Evolutionary conservation across 345 rosid genomes (phyloP).

Genomic region (Arabis hirsuta): DNA sequence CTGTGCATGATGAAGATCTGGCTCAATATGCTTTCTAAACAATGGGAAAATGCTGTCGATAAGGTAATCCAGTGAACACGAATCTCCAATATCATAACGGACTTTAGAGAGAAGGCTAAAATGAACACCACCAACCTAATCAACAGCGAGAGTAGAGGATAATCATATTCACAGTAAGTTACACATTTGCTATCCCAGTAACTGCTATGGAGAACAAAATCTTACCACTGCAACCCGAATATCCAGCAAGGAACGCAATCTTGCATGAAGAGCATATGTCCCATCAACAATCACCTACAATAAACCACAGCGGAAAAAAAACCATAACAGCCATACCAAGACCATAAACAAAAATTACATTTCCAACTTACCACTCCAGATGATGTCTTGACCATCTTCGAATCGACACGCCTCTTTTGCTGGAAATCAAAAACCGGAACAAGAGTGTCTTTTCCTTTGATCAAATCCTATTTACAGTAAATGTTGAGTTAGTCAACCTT

Average conservation of each 20-base stretch:
- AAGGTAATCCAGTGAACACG: conserved; percentile 90
- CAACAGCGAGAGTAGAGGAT: conserved; percentile 22
- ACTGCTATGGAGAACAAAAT: conserved; percentile 28
- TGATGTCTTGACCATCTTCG: conserved; percentile 65
- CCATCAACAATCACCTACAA: conserved; percentile 97
- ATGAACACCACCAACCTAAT: conserved; percentile 99
- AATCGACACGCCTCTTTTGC: conserved; percentile 65
- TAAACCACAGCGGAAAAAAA: conserved; percentile 16
- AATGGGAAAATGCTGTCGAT: conserved; percentile 98
- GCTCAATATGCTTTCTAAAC: conserved; percentile 97
- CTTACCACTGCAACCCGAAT: conserved; percentile 98
- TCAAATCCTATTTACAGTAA: conserved; percentile 69
- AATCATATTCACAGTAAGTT: background rate
- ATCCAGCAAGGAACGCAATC: conserved; percentile 94
- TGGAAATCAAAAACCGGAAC: conserved; percentile 92
- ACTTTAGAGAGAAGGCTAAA: conserved; percentile 99
- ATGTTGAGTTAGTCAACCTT: conserved; percentile 18
- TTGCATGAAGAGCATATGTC: conserved; percentile 90
- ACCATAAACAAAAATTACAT: conserved; percentile 20
- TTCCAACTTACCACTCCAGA: conserved; percentile 74
- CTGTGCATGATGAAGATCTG: conserved; percentile 99
- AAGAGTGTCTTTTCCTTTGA: conserved; percentile 67
- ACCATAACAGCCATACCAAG: conserved; percentile 27
- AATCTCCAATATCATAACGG: conserved; percentile 93
- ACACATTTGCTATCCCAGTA: conserved; percentile 23